These are phyloP conservation scores for Citrus hindsii DNA, from an alignment of 345 rosid species.

Conservation along the genomic window DNA sequence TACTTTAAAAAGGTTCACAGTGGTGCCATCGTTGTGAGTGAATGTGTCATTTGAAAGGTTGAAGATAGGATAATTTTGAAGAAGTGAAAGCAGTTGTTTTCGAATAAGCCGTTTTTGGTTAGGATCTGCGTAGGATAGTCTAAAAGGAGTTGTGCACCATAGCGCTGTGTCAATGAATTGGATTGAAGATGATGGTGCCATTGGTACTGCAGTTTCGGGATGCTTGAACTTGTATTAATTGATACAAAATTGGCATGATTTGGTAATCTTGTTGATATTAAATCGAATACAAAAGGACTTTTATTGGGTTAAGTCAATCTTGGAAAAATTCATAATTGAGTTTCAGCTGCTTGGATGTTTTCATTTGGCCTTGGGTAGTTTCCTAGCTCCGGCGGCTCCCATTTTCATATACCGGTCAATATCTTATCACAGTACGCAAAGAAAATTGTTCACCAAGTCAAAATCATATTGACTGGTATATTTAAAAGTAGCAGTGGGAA, in stretches of 20 bases:
- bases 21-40: slow-evolving; percentile 63
- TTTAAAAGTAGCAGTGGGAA: no score
- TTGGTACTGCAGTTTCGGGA: neutral
- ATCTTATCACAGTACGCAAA: neutral
- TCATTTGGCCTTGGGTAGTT: neutral
- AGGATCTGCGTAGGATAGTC: slow-evolving; percentile 61
- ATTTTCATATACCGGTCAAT: neutral
- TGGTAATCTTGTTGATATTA: neutral
- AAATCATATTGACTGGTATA: no score
- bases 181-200: slow-evolving; percentile 41
- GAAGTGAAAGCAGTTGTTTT: slow-evolving; percentile 53
- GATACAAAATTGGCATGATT: neutral
- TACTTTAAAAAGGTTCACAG: slow-evolving; percentile 44
- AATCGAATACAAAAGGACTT: neutral
- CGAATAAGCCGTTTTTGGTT: slow-evolving; percentile 59
- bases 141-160: slow-evolving; percentile 26
- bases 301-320: slow-evolving; percentile 7
- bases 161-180: slow-evolving; percentile 67
- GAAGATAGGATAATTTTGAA: slow-evolving; percentile 47
- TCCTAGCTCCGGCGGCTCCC: neutral
- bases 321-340: neutral
- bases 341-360: slow-evolving; percentile 4
- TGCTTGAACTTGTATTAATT: neutral
- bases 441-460: no score
- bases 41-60: slow-evolving; percentile 34